Conservation (phyloP, 1,139 yeast species). For the Hyphopichia pseudoburtonii region DNA sequence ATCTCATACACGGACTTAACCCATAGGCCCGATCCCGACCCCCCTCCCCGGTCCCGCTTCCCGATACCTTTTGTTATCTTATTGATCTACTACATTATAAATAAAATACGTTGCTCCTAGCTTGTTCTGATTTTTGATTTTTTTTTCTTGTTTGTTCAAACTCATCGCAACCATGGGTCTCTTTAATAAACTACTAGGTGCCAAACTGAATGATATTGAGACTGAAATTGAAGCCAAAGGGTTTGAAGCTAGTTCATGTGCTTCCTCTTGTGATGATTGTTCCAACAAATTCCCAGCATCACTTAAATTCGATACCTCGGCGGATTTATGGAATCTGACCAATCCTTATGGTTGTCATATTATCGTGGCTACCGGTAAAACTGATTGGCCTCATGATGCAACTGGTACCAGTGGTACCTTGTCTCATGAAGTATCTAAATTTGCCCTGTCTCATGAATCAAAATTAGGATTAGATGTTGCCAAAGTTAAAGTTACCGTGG, state of each 20-base stretch:
- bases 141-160: not conserved
- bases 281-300: conserved; percentile 54
- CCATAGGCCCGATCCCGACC: no score
- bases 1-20: no score
- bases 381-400: conserved; percentile 85
- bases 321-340: conserved; percentile 69
- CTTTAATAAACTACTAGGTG: not conserved
- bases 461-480: conserved; percentile 12
- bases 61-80: no score
- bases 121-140: no score
- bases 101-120: no score
- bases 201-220: conserved; percentile 6
- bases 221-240: conserved; percentile 32
- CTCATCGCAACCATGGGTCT: conserved; percentile 6
- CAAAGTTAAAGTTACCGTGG: conserved; percentile 51
- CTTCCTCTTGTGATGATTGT: conserved; percentile 52
- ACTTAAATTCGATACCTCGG: conserved; percentile 45
- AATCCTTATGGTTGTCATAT: conserved; percentile 69
- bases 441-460: conserved; percentile 34
- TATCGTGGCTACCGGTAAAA: conserved; percentile 76
- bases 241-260: conserved; percentile 45
- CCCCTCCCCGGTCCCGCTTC: no score
- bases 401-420: conserved; percentile 53
- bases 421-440: conserved; percentile 46
- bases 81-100: no score